phyloP scores from a whole-genome alignment of 176 grass and related monocot species.

The Bonia amplexicaulis region DNA sequence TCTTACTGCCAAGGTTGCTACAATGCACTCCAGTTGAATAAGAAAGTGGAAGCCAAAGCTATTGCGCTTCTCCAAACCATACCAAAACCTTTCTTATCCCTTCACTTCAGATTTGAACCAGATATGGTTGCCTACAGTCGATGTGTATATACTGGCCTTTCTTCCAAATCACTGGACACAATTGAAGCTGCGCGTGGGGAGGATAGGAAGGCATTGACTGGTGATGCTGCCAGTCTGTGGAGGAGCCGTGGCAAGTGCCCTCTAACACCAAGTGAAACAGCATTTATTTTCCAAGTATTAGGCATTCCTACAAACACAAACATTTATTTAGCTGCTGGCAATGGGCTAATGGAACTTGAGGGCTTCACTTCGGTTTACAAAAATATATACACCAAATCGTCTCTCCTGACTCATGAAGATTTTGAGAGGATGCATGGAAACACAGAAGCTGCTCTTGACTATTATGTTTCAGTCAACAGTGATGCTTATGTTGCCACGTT shows the following conservation, averaged over 20 bases:
- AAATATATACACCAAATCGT: constrained; percentile 75
- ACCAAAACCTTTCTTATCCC: constrained; percentile 89
- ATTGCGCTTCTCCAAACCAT: constrained; percentile 57
- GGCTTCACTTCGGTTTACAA: constrained; percentile 66
- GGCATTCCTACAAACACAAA: constrained; percentile 58
- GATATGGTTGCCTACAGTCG: constrained; percentile 89
- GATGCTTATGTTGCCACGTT: constrained; percentile 76
- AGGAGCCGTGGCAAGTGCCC: constrained; percentile 89
- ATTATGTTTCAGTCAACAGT: constrained; percentile 90
- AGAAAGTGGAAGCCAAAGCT: constrained; percentile 67
- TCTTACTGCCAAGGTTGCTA: constrained; percentile 91
- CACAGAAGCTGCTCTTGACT: constrained; percentile 87
- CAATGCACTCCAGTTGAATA: constrained; percentile 64
- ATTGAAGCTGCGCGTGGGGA: constrained; percentile 67
- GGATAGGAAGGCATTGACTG: constrained; percentile 63
- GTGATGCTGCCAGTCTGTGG: constrained; percentile 64
- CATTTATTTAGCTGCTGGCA: constrained; percentile 90
- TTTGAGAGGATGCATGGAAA: constrained; percentile 95
- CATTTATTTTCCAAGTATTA: constrained; percentile 75
- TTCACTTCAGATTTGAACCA: constrained; percentile 95
- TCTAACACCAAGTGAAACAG: constrained; percentile 85
- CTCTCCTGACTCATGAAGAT: constrained; percentile 60
- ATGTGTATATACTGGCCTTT: constrained; percentile 64
- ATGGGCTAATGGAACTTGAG: constrained; percentile 85
- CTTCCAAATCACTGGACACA: constrained; percentile 52